A percentile compares a stretch with the other conserved stretches of the same genome.
Conservation (phyloP, 2,329 filamentous ascomycete species). For the Coleophoma eucalyptorum region DNA sequence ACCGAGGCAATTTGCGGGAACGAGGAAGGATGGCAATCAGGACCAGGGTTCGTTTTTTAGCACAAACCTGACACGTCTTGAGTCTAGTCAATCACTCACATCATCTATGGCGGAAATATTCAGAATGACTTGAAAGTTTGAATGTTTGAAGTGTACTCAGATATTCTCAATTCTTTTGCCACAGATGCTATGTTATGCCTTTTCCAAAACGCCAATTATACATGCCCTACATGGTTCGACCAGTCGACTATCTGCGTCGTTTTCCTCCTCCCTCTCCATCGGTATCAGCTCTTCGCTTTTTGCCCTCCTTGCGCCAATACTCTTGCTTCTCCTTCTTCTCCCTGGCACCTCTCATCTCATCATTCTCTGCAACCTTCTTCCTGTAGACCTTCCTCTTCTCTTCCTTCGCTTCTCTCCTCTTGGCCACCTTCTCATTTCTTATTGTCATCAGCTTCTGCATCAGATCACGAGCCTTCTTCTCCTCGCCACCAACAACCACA, state of each 20-base stretch:
- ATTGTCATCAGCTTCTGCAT: constrained; percentile 92
- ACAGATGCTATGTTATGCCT: constrained; percentile 15
- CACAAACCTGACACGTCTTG: no score
- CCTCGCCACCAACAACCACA: constrained; percentile 80
- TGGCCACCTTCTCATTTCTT: constrained; percentile 84
- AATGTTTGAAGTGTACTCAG: no score
- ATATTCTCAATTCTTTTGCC: no score
- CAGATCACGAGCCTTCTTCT: constrained; percentile 82
- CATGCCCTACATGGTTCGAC: no score
- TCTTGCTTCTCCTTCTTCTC: constrained; percentile 92
- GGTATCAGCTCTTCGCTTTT: constrained; percentile 61
- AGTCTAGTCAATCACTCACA: no score
- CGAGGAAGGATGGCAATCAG: no score
- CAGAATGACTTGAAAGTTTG: no score
- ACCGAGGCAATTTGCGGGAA: no score
- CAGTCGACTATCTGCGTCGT: no score
- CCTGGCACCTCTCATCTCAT: constrained; percentile 79
- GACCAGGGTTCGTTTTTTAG: no score
- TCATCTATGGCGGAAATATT: no score
- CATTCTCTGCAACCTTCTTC: constrained; percentile 76
- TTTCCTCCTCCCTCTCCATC: constrained; percentile 42
- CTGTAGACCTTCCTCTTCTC: constrained; percentile 77
- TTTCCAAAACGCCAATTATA: constrained; percentile 13
- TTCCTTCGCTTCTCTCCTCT: constrained; percentile 81
- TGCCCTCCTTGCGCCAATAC: constrained; percentile 88